Percentiles rank a stretch among this genome's conserved stretches.
These are phyloP conservation scores for Fusarium illudens DNA, from an alignment of 2,329 filamentous ascomycete species.

Conservation along the genomic window DNA sequence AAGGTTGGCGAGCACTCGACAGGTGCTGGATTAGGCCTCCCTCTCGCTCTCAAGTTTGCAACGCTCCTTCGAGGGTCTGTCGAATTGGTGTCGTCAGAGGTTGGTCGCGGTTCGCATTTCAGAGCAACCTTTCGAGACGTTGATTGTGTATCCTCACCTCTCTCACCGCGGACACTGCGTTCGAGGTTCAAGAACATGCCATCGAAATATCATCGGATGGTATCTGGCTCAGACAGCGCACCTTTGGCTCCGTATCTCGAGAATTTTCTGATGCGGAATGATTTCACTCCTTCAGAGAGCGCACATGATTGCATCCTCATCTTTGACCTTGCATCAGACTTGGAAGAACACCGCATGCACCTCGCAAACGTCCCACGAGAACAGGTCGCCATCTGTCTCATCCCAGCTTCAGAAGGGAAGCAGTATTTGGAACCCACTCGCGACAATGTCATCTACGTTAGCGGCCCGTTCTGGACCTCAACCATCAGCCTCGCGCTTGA, in stretches of 20 bases:
- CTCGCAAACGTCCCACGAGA: neutral
- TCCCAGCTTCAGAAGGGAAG: conserved; percentile 1
- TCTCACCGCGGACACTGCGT: neutral
- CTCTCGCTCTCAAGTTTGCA: conserved; percentile 53
- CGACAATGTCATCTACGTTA: conserved; percentile 24
- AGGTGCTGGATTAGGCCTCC: conserved; percentile 54
- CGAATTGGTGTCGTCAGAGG: conserved; percentile 47
- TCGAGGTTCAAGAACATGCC: neutral
- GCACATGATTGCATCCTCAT: conserved; percentile 13
- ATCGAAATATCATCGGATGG: conserved; percentile 1
- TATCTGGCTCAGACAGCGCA: neutral
- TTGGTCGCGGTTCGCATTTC: conserved; percentile 52
- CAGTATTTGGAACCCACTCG: neutral
- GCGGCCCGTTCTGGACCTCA: conserved; percentile 15
- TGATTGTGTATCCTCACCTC: neutral
- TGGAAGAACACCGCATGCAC: conserved; percentile 1
- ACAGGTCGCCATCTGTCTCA: conserved; percentile 27
- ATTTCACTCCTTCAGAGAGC: conserved; percentile 8
- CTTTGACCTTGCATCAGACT: conserved; percentile 16
- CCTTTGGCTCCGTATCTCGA: conserved; percentile 9
- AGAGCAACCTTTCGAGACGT: conserved; percentile 32
- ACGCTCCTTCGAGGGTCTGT: conserved; percentile 50
- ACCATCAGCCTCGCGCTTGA: conserved; percentile 18
- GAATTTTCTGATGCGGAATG: conserved; percentile 3
- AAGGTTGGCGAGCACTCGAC: conserved; percentile 50